Evolutionary conservation across 2,329 filamentous ascomycete genomes (phyloP), one percentile per base, ranked within the genome.

Genomic region (Pestalotiopsis sp.): DNA sequence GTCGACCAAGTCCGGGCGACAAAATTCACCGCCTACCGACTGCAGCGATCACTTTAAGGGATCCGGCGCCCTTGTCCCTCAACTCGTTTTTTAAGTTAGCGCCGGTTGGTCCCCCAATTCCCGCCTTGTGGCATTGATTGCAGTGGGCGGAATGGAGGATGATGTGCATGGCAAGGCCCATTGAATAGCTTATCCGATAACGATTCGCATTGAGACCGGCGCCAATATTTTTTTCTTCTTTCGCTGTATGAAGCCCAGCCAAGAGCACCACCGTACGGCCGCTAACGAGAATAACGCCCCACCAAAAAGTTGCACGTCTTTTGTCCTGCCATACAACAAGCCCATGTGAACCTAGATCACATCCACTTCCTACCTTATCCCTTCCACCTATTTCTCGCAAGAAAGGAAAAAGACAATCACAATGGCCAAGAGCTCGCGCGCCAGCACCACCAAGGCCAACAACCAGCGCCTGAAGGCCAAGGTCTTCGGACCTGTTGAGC

Each of bases 391-490:
- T 35, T 35, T 35, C 7, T 35, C 30, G 30, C 30, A 35, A 35
- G 30, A 35, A 22, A 22, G n/a, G 38, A 61, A 61, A 26, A 65
- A n/a, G 35, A 24, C 26, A n/a, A 11, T 60, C 67, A 73, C 70
- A 73, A 98, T 98, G 95, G 95, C 94, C 26, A 98, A 97, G 80
- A 92, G 93, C 78, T 85, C 92, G 69, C 88, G 95, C 78, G 88
- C 94, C 72, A 97, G 91, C 78, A 85, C 88, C 72, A 89, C 86
- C 75, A 98, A 98, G 84, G 86, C 86, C 75, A 98, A 98, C 84
- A 94, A 94, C 82, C 86, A 88, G 73, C 91, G 88, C 74, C 86
- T 97, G 71, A 94, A 94, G 80, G 85, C 88, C 72, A 89, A 89
- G 71, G 91, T 98, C 72, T 98, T 97, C 81, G 93, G 91, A 1